phyloP scores from a whole-genome alignment of 164 flowering plant species.

The Annona cherimola region DNA sequence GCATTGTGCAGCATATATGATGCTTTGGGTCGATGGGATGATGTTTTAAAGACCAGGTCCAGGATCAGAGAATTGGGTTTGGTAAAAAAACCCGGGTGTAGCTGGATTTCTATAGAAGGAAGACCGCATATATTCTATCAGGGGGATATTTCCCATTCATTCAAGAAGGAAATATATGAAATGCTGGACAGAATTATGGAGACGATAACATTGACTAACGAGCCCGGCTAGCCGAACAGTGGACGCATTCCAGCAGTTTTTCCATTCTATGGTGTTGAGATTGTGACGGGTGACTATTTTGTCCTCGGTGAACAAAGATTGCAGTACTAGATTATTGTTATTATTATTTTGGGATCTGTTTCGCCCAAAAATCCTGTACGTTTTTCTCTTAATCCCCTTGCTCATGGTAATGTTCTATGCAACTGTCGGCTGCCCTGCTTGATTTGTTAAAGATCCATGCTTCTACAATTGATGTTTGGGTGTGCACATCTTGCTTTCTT shows the following conservation, averaged over 20 bases:
- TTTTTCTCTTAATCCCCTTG: no score
- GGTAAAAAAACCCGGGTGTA: constrained; percentile 47
- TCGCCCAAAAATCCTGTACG: no score
- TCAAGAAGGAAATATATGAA: constrained; percentile 17
- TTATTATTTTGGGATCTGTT: no score
- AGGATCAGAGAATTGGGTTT: constrained; percentile 46
- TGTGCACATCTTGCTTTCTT: no score
- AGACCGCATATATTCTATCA: constrained; percentile 35
- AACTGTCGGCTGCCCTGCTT: no score
- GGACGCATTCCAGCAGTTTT: background rate
- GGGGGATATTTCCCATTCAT: constrained; percentile 33
- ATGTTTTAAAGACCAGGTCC: constrained; percentile 27
- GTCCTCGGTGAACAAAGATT: no score
- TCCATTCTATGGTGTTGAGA: no score
- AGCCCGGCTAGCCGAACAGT: constrained; percentile 5
- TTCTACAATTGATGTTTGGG: no score
- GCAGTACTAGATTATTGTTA: no score
- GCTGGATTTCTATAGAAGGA: constrained; percentile 41
- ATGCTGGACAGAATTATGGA: constrained; percentile 24
- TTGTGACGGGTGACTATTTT: no score
- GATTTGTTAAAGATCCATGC: no score
- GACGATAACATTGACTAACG: constrained; percentile 8
- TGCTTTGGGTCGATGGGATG: constrained; percentile 32
- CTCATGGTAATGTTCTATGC: no score
- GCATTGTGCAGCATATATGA: constrained; percentile 50